Percentiles rank a stretch among this genome's conserved stretches.
These are phyloP conservation scores for Rubia yunnanensis DNA, from an alignment of 257 asterid genomes.

Conservation along the genomic window DNA sequence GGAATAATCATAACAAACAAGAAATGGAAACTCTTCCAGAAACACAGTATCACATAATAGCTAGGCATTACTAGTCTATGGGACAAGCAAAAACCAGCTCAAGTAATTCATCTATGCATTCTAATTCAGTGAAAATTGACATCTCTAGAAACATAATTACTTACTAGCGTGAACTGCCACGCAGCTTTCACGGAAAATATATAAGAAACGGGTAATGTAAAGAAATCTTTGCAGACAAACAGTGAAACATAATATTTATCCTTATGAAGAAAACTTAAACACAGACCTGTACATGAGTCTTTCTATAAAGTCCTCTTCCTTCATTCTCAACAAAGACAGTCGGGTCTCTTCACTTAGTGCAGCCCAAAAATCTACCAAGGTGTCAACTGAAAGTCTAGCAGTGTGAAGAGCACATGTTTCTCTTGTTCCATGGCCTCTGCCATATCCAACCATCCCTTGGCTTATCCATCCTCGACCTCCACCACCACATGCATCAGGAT, in stretches of 20 bases:
- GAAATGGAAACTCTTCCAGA: not conserved
- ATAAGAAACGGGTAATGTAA: not conserved
- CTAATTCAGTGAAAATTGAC: not conserved
- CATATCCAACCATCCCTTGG: constrained; percentile 77
- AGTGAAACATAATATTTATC: not conserved
- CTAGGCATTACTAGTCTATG: not conserved
- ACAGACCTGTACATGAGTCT: constrained; percentile 87
- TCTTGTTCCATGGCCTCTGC: constrained; percentile 86
- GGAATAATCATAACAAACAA: not conserved
- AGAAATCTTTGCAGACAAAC: not conserved
- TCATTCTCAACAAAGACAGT: constrained; percentile 85
- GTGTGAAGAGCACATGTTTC: constrained; percentile 99
- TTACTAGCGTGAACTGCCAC: not conserved
- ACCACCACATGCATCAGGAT: constrained; percentile 99
- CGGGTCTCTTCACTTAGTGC: constrained; percentile 97
- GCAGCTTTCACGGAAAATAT: not conserved
- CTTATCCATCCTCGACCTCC: constrained; percentile 99
- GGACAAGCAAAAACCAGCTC: not conserved
- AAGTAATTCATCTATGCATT: no score
- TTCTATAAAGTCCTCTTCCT: constrained; percentile 96
- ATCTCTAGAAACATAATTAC: not conserved
- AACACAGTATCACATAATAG: not conserved
- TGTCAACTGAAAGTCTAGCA: constrained; percentile 91
- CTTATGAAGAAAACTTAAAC: constrained; percentile 3
- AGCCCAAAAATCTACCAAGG: constrained; percentile 97